These are phyloP conservation scores for Clonostachys byssicola DNA, from an alignment of 2,329 filamentous ascomycete genomes.

Conservation along the genomic window DNA sequence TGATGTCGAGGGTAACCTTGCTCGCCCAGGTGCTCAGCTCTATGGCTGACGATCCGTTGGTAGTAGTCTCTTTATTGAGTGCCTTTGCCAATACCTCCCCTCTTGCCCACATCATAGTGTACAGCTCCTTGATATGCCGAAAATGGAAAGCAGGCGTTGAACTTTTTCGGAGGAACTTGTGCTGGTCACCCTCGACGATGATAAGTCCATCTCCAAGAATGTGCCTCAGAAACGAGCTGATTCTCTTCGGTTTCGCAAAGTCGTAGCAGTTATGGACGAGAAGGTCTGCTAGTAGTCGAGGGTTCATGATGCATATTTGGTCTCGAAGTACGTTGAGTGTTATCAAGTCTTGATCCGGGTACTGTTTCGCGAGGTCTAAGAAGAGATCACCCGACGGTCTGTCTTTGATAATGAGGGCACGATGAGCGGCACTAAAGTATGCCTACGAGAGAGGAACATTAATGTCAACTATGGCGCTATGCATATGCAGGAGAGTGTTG, in stretches of 20 bases:
- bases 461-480: neutral
- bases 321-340: slow-evolving; percentile 8
- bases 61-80: slow-evolving; percentile 32
- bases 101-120: slow-evolving; percentile 67
- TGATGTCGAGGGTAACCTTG: slow-evolving; percentile 54
- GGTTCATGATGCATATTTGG: slow-evolving; percentile 13
- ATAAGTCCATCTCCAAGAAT: slow-evolving; percentile 58
- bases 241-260: slow-evolving; percentile 43
- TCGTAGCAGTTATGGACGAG: slow-evolving; percentile 39
- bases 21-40: slow-evolving; percentile 44
- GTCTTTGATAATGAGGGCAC: slow-evolving; percentile 9
- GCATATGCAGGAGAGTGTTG: neutral
- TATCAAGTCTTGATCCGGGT: slow-evolving; percentile 13
- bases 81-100: slow-evolving; percentile 22
- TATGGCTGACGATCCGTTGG: slow-evolving; percentile 10
- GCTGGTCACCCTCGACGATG: slow-evolving; percentile 64
- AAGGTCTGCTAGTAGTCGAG: slow-evolving; percentile 14
- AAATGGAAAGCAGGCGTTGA: slow-evolving; percentile 64
- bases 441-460: neutral
- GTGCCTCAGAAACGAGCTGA: slow-evolving; percentile 42
- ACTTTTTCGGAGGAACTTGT: slow-evolving; percentile 66
- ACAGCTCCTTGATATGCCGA: slow-evolving; percentile 65
- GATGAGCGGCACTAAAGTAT: slow-evolving; percentile 10
- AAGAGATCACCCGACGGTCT: slow-evolving; percentile 14
- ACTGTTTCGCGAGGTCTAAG: slow-evolving; percentile 13